Base-by-base conservation (phyloP, 768 basidiomycete species). In the Podaxis mareebaensis region DNA sequence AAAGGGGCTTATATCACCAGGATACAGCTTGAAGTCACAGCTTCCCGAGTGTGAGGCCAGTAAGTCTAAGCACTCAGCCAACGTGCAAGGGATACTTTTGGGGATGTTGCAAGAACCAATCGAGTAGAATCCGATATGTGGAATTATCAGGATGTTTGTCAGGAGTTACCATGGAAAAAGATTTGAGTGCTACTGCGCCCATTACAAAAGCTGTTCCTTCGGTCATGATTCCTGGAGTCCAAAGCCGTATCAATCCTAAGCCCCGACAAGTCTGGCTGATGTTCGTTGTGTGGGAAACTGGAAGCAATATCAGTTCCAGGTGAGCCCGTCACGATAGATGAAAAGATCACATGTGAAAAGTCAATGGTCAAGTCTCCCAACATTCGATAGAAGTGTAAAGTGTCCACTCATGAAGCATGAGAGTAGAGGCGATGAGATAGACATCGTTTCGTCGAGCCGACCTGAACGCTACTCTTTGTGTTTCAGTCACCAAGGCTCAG, bases 131-230 rank as follows among this genome's bases (percentile, higher is more conserved):
- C 24, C 12, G 6, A 13, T 12, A 8, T 22, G 20, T 24, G 20
- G 26, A 55, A 15, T 48, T 48, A 22, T 48, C 11, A 15, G 13
- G 58, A 48, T 48, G 38, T 61, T 36, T 62, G 36, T 62, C 44
- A 55, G 15, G 30, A 54, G 54, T 51, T 62, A 46, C 55, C 42
- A 60, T 60, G 59, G 59, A 17, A 60, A 60, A 53, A 51, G 22
- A 39, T 52, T 20, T n/a, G n/a, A 22, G 52, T 7, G 38, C 33
- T 24, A 3, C 24, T 8, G 20, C 8, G 48, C 10, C 8, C 3
- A 24, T n/a, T 4, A 22, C n/a, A 24, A 39, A 53, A 56, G 42
- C 39, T n/a, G 39, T 30, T 40, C 22, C 54, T 26, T 39, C 38
- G 54, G 54, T 39, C 10, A 17, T 22, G 26, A 24, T n/a, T 17